These are phyloP conservation scores for Globisporangium megalacanthum DNA, from an alignment of 352 stramenopile genomes.

Conservation along the genomic window DNA sequence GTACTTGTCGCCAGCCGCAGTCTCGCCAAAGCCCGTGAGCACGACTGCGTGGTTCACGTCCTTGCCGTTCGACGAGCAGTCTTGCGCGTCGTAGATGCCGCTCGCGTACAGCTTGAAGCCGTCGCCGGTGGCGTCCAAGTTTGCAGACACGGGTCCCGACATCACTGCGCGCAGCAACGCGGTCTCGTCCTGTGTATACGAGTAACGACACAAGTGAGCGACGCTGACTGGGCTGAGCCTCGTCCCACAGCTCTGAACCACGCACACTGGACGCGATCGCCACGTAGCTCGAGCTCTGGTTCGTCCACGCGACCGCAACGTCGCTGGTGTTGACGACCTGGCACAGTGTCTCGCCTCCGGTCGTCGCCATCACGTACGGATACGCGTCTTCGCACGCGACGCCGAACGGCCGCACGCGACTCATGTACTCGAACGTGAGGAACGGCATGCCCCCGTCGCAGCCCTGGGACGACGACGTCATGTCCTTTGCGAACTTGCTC, in stretches of 20 bases:
- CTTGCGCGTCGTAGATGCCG: constrained; percentile 80
- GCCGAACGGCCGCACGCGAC: constrained; percentile 46
- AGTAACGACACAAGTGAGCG: too few relatives aligned
- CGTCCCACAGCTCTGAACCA: neutral
- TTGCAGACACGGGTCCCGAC: constrained; percentile 64
- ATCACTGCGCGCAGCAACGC: constrained; percentile 61
- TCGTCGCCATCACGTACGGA: constrained; percentile 79
- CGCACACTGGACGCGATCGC: constrained; percentile 27
- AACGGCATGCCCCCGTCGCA: constrained; percentile 88
- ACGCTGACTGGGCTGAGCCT: neutral
- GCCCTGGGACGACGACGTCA: constrained; percentile 73
- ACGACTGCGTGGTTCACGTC: constrained; percentile 88
- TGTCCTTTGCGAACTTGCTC: constrained; percentile 64
- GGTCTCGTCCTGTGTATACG: constrained; percentile 43
- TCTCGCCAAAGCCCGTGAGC: constrained; percentile 80
- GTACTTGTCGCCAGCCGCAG: constrained; percentile 61
- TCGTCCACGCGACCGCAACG: constrained; percentile 48
- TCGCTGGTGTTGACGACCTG: constrained; percentile 16
- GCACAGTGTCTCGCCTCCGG: constrained; percentile 33
- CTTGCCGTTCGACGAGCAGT: constrained; percentile 68
- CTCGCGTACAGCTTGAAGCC: constrained; percentile 84
- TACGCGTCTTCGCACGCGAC: constrained; percentile 62
- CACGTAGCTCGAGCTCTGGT: constrained; percentile 45
- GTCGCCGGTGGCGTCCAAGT: constrained; percentile 61
- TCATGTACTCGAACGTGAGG: constrained; percentile 87